Evolutionary conservation across 805 yeast species (phyloP).

Genomic region (Starmerella stigmatis): DNA sequence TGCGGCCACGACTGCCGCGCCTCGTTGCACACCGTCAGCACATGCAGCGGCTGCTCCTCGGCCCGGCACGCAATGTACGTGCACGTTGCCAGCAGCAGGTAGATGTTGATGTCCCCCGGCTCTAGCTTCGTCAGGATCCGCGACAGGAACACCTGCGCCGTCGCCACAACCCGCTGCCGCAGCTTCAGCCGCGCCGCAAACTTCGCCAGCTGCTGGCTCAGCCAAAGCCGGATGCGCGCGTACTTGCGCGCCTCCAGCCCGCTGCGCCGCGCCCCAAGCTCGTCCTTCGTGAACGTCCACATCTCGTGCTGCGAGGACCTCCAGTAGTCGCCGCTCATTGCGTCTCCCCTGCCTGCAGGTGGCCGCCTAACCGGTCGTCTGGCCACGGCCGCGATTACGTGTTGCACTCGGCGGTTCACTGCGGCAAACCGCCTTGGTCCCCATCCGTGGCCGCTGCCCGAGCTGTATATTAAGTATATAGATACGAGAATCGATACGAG

Average conservation of each 20-base stretch:
- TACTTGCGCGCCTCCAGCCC: slow-evolving; percentile 27
- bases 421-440: too few relatives aligned
- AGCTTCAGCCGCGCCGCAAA: slow-evolving; percentile 69
- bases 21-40: slow-evolving; percentile 69
- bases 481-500: too few relatives aligned
- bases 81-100: slow-evolving; percentile 71
- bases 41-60: slow-evolving; percentile 93
- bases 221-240: slow-evolving; percentile 42
- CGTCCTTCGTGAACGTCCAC: slow-evolving; percentile 71
- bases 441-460: too few relatives aligned
- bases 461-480: too few relatives aligned
- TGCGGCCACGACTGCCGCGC: slow-evolving; percentile 92
- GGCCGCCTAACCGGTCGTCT: background rate
- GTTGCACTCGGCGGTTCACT: too few relatives aligned
- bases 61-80: slow-evolving; percentile 85
- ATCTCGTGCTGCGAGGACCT: slow-evolving; percentile 63
- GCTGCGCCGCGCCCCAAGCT: slow-evolving; percentile 38
- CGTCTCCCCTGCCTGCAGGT: background rate
- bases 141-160: slow-evolving; percentile 78
- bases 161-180: slow-evolving; percentile 74
- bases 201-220: slow-evolving; percentile 63
- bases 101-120: slow-evolving; percentile 74
- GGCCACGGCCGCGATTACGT: background rate
- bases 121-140: slow-evolving; percentile 51
- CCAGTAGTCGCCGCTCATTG: slow-evolving; percentile 63